Percentiles rank a stretch among this genome's conserved stretches.
Conservation (phyloP, 108 stramenopile genomes). For the Cylindrotheca fusiformis region DNA sequence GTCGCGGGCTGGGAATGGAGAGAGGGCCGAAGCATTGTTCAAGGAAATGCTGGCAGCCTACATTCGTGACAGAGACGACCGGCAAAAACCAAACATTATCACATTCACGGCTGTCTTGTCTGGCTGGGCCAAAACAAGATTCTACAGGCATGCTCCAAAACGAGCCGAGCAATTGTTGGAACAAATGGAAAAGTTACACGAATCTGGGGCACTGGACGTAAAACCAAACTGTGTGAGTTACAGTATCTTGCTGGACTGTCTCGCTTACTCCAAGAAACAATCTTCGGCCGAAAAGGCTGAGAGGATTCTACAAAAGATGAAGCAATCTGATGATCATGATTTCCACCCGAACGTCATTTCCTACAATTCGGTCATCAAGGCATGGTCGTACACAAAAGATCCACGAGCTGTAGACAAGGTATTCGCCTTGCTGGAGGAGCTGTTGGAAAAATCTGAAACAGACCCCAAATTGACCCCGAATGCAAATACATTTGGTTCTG, state of each 20-base stretch:
- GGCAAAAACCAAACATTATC: conserved; percentile 38
- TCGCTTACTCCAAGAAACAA: conserved; percentile 22
- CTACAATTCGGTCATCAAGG: conserved; percentile 38
- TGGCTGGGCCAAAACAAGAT: conserved; percentile 43
- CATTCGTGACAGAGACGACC: background rate
- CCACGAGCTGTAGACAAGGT: conserved; percentile 15
- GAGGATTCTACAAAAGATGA: conserved; percentile 55
- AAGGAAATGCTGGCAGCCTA: conserved; percentile 26
- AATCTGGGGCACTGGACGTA: conserved; percentile 11
- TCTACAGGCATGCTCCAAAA: conserved; percentile 29
- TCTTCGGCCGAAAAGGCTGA: conserved; percentile 47
- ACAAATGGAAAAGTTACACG: conserved; percentile 25
- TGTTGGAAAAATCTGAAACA: conserved; percentile 10
- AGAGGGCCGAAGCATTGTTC: conserved; percentile 42
- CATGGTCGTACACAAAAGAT: conserved; percentile 30
- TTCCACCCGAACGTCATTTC: conserved; percentile 35
- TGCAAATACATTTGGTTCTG: conserved; percentile 28
- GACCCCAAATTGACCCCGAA: conserved; percentile 22
- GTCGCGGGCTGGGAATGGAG: conserved; percentile 52
- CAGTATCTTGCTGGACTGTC: conserved; percentile 28
- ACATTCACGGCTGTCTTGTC: conserved; percentile 54
- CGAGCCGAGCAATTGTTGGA: conserved; percentile 22
- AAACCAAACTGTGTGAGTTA: conserved; percentile 40
- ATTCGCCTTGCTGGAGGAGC: conserved; percentile 16
- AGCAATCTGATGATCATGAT: conserved; percentile 39